Evolutionary conservation across 2,329 filamentous ascomycete species (phyloP).

Genomic region (Alternaria hordeiaustralica): DNA sequence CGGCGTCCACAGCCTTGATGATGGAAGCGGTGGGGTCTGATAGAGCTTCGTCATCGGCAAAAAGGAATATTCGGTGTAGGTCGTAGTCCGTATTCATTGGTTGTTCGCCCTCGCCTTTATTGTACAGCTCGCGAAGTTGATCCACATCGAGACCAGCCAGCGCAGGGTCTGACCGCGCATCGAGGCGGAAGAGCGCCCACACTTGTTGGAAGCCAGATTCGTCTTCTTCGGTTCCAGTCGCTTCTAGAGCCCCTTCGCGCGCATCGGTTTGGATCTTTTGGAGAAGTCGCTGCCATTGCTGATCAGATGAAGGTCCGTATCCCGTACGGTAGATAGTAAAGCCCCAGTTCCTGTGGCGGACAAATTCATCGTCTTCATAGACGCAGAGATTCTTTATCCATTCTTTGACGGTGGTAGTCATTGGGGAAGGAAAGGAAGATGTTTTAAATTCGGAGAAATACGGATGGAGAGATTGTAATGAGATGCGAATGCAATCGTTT

Average conservation of each 20-base stretch:
- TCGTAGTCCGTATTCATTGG: slow-evolving; percentile 14
- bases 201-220: slow-evolving; percentile 10
- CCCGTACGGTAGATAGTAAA: slow-evolving; percentile 25
- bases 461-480: background rate
- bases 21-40: slow-evolving; percentile 3
- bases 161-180: slow-evolving; percentile 17
- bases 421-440: background rate
- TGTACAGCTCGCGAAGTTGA: slow-evolving; percentile 20
- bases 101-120: slow-evolving; percentile 9
- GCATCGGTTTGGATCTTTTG: slow-evolving; percentile 12
- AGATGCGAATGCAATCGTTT: background rate
- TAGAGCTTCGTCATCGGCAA: slow-evolving; percentile 14
- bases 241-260: background rate
- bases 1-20: slow-evolving; percentile 13
- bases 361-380: background rate
- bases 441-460: background rate
- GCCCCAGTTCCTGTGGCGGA: slow-evolving; percentile 13
- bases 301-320: slow-evolving; percentile 15
- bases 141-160: slow-evolving; percentile 15
- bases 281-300: slow-evolving; percentile 21
- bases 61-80: slow-evolving; percentile 11
- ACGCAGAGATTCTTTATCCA: background rate
- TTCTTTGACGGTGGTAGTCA: background rate
- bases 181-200: slow-evolving; percentile 20
- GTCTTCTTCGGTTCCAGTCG: background rate